Evolutionary conservation across 495 filamentous ascomycete genomes (phyloP).

Genomic region (Cryomyces minteri): DNA sequence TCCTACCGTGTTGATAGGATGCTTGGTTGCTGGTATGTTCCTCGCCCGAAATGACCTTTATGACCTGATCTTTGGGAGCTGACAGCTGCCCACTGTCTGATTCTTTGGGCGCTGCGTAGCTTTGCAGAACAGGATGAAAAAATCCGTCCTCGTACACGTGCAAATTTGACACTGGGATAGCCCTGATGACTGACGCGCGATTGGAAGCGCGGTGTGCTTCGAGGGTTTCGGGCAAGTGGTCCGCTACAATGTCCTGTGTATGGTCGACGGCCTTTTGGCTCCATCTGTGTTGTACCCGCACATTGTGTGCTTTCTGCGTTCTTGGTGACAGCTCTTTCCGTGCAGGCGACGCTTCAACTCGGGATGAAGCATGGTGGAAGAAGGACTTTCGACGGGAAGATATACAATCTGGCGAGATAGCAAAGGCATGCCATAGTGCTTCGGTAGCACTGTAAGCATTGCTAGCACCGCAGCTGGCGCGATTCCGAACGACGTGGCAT

Average conservation of each 20-base stretch:
- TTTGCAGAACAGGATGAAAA: background rate
- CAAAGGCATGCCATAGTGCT: background rate
- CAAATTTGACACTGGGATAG: background rate
- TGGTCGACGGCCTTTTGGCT: background rate
- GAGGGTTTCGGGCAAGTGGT: slow-evolving; percentile 25
- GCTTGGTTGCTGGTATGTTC: background rate
- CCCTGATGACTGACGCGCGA: slow-evolving; percentile 24
- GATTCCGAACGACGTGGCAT: too few relatives aligned
- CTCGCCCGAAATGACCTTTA: background rate
- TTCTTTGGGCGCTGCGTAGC: background rate
- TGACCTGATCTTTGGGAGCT: background rate
- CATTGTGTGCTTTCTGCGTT: background rate
- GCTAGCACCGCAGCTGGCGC: background rate
- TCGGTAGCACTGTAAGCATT: background rate
- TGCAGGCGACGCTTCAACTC: background rate
- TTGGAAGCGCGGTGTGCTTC: slow-evolving; percentile 33
- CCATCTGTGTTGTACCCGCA: background rate
- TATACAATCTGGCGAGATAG: background rate
- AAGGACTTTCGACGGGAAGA: background rate
- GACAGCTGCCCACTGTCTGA: background rate
- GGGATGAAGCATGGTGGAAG: background rate
- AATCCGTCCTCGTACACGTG: background rate
- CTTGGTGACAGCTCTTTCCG: background rate
- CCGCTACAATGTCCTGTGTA: slow-evolving; percentile 7
- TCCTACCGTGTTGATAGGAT: background rate